Evolutionary conservation across 768 basidiomycete genomes (phyloP).

Genomic region (Leucocoprinus birnbaumii): DNA sequence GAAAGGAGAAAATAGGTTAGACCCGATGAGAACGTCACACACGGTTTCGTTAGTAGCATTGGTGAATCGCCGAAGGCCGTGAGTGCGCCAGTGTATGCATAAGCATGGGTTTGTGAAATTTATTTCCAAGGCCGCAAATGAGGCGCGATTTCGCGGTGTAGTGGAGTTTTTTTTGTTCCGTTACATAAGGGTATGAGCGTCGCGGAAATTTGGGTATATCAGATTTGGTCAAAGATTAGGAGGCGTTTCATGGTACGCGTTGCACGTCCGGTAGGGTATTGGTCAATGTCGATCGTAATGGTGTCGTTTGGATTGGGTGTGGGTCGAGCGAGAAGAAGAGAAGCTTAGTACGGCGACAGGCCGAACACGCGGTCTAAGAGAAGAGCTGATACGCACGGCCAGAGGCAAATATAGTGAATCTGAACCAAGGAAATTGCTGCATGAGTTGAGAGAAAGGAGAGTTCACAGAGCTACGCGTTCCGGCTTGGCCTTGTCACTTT

Average conservation of each 20-base stretch:
- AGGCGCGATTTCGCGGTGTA: not conserved
- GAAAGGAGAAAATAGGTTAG: not conserved
- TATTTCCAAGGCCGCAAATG: not conserved
- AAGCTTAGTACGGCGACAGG: no score
- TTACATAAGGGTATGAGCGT: not conserved
- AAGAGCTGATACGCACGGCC: constrained; percentile 40
- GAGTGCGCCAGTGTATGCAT: not conserved
- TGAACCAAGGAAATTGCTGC: constrained; percentile 57
- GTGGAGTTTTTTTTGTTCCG: not conserved
- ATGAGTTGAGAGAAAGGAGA: constrained; percentile 30
- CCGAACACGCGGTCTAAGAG: not conserved
- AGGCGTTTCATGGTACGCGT: not conserved
- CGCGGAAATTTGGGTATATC: no score
- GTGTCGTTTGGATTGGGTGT: constrained; percentile 4
- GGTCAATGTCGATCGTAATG: constrained; percentile 4
- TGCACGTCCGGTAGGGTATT: constrained; percentile 5
- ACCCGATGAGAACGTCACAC: constrained; percentile 3
- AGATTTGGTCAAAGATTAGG: no score
- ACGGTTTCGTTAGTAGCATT: not conserved
- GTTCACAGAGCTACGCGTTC: not conserved
- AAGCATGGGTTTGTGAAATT: constrained; percentile 1
- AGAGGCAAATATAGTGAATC: constrained; percentile 42
- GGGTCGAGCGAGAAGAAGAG: no score
- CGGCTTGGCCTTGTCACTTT: not conserved
- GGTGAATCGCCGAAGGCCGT: not conserved